phyloP scores from a whole-genome alignment of 78 protist genomes.

The Monocercomonoides exilis region DNA sequence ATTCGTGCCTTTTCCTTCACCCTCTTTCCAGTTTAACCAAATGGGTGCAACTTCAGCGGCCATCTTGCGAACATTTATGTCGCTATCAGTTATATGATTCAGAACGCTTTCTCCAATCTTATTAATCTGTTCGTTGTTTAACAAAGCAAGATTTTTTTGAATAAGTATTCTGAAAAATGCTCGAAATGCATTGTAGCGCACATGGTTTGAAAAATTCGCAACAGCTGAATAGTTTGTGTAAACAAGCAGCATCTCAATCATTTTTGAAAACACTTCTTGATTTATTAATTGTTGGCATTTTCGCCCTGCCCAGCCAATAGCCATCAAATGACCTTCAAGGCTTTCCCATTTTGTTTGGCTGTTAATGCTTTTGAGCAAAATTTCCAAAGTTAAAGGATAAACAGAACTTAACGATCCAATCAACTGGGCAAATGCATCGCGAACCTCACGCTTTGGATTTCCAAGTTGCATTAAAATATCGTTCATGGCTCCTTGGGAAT shows the following conservation, averaged over 20 bases:
- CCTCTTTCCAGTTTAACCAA: too few species aligned
- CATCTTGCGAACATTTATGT: neutral
- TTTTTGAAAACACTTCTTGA: neutral
- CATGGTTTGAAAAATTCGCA: neutral
- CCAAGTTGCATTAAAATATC: neutral
- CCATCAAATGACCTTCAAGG: neutral
- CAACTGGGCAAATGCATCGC: neutral
- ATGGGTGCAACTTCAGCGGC: neutral
- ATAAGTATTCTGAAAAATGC: neutral
- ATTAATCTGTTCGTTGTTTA: neutral
- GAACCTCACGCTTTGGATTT: neutral
- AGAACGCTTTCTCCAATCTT: neutral
- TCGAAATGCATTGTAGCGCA: neutral
- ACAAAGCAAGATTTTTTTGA: neutral
- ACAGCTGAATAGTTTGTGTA: neutral
- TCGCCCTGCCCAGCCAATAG: neutral
- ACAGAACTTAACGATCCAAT: neutral
- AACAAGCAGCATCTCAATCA: neutral
- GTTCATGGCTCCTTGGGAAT: neutral
- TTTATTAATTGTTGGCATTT: neutral
- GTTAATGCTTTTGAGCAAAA: neutral
- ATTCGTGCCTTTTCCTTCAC: too few species aligned
- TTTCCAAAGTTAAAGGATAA: neutral
- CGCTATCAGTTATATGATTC: neutral
- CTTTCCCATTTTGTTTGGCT: neutral